Conservation (phyloP, 164 flowering plant genomes). For the Aristolochia contorta region DNA sequence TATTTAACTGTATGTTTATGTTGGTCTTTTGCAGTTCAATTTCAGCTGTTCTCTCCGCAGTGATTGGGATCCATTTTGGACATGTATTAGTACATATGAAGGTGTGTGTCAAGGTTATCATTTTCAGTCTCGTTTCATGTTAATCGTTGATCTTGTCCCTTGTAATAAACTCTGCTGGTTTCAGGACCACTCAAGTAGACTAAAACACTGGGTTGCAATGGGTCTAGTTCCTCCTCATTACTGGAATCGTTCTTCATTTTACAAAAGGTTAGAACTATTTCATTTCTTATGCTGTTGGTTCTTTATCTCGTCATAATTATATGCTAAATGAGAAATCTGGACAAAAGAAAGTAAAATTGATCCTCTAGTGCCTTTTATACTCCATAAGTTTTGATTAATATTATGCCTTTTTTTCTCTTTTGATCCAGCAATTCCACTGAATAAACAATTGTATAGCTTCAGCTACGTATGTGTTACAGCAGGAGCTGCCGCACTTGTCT, state of each 20-base stretch:
- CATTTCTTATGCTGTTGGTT: not conserved
- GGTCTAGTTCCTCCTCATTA: constrained; percentile 43
- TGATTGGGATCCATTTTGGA: constrained; percentile 83
- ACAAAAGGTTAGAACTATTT: constrained; percentile 42
- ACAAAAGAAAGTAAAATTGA: no score
- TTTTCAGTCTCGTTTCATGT: not conserved
- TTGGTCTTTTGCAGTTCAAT: constrained; percentile 51
- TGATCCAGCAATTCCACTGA: constrained; percentile 69
- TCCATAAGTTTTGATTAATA: not conserved
- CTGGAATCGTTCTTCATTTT: constrained; percentile 66
- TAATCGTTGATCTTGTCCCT: not conserved
- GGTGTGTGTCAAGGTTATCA: constrained; percentile 29
- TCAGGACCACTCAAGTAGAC: constrained; percentile 57
- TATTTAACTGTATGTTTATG: no score
- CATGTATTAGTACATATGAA: constrained; percentile 67
- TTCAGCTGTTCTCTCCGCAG: constrained; percentile 63
- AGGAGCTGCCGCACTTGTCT: constrained; percentile 76
- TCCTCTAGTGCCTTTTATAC: no score
- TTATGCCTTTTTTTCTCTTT: constrained; percentile 1
- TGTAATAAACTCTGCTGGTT: not conserved
- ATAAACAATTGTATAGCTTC: constrained; percentile 75
- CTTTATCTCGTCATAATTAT: not conserved
- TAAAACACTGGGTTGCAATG: constrained; percentile 61
- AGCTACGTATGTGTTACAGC: constrained; percentile 88
- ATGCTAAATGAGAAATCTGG: no score